A percentile compares a stretch with the other conserved stretches of the same genome.
phyloP scores from a whole-genome alignment of 306 rosid species.

The Neltuma alba region DNA sequence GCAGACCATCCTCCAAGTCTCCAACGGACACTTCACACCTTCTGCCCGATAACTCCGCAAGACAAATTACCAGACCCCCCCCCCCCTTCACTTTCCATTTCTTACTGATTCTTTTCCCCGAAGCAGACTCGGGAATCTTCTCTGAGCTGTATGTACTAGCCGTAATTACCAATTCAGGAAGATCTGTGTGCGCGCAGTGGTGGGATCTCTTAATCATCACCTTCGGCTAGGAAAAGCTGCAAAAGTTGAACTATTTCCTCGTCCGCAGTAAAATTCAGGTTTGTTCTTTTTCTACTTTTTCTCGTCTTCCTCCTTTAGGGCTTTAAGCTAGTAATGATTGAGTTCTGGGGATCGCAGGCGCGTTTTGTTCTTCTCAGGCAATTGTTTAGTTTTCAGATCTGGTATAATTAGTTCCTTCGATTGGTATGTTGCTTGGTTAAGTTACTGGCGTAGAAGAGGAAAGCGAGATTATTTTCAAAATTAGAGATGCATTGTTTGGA shows the following conservation, averaged over 20 bases:
- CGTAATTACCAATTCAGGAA: background rate
- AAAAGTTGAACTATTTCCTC: slow-evolving; percentile 37
- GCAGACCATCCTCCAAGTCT: background rate
- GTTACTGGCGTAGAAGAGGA: slow-evolving; percentile 28
- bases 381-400: slow-evolving; percentile 53
- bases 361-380: slow-evolving; percentile 22
- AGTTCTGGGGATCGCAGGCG: slow-evolving; percentile 17
- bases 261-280: slow-evolving; percentile 45
- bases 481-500: slow-evolving; percentile 17
- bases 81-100: slow-evolving; percentile 5
- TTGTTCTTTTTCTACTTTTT: slow-evolving; percentile 26
- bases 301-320: slow-evolving; percentile 33
- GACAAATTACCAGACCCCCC: background rate
- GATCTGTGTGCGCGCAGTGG: slow-evolving; percentile 4
- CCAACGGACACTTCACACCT: slow-evolving; percentile 31
- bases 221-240: slow-evolving; percentile 40
- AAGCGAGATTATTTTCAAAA: background rate
- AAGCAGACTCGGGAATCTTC: slow-evolving; percentile 36
- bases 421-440: slow-evolving; percentile 12
- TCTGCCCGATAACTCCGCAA: slow-evolving; percentile 40
- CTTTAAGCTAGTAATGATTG: slow-evolving; percentile 24
- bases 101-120: background rate
- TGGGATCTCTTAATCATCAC: slow-evolving; percentile 42
- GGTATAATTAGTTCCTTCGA: background rate
- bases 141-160: slow-evolving; percentile 24